phyloP scores from a whole-genome alignment of 1,284 basidiomycete genomes.

The Tremellales sp. region DNA sequence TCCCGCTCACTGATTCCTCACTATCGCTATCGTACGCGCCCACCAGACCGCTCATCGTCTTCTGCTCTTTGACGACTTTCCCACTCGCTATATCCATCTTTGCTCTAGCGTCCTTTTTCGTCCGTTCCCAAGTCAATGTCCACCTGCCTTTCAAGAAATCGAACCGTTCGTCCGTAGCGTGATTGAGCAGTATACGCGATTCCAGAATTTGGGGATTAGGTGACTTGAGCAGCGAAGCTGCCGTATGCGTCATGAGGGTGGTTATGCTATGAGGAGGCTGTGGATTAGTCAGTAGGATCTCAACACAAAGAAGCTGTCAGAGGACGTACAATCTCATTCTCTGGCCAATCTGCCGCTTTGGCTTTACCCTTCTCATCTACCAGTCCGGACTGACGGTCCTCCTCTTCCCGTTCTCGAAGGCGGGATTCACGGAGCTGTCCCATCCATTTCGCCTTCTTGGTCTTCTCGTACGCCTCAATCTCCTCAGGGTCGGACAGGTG shows the following conservation, averaged over 20 bases:
- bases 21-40: slow-evolving; percentile 45
- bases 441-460: slow-evolving; percentile 62
- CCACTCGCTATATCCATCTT: slow-evolving; percentile 9
- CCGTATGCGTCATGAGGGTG: slow-evolving; percentile 71
- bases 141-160: slow-evolving; percentile 73
- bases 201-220: slow-evolving; percentile 72
- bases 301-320: too few relatives aligned
- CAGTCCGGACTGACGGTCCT: slow-evolving; percentile 20
- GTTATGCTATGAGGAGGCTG: slow-evolving; percentile 65
- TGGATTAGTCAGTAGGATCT: not conserved
- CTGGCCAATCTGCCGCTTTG: slow-evolving; percentile 54
- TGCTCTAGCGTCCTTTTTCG: slow-evolving; percentile 13
- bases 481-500: slow-evolving; percentile 65
- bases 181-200: slow-evolving; percentile 80
- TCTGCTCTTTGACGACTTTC: slow-evolving; percentile 12
- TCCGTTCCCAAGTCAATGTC: slow-evolving; percentile 58
- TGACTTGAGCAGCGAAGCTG: slow-evolving; percentile 60
- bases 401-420: slow-evolving; percentile 50
- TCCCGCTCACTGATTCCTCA: slow-evolving; percentile 14
- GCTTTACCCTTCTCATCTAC: slow-evolving; percentile 31
- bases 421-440: slow-evolving; percentile 62
- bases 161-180: slow-evolving; percentile 65
- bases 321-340: slow-evolving; percentile 51
- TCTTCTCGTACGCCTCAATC: slow-evolving; percentile 58
- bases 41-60: slow-evolving; percentile 30